These are phyloP conservation scores for Lavandula angustifolia DNA, from an alignment of 257 asterid genomes.

Conservation along the genomic window DNA sequence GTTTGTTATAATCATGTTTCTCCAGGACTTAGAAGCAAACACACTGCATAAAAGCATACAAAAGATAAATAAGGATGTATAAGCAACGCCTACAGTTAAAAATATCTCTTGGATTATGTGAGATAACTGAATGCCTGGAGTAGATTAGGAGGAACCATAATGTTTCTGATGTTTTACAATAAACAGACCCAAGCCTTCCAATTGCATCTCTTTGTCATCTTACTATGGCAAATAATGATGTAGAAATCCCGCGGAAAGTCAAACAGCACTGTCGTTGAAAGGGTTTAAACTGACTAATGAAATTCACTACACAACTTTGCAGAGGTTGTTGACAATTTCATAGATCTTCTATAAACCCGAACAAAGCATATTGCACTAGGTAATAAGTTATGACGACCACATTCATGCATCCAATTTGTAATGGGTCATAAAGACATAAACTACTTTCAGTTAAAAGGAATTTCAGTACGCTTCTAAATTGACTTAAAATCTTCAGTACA, in stretches of 20 bases:
- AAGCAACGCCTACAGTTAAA: neutral
- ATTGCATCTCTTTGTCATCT: neutral
- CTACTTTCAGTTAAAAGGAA: slow-evolving; percentile 5
- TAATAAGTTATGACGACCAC: no score
- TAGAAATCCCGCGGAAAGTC: neutral
- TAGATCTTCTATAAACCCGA: neutral
- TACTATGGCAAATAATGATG: neutral
- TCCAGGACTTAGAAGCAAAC: slow-evolving; percentile 11
- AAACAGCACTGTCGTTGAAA: neutral
- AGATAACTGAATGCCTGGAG: neutral
- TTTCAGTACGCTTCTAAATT: no score
- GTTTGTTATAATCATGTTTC: slow-evolving; percentile 13
- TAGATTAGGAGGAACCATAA: neutral
- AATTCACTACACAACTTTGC: neutral
- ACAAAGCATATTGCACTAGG: neutral
- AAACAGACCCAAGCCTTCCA: slow-evolving; percentile 1
- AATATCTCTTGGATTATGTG: slow-evolving; percentile 4
- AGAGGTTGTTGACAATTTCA: slow-evolving; percentile 7
- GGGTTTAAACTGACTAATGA: slow-evolving; percentile 5
- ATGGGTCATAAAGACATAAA: neutral
- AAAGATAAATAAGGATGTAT: neutral
- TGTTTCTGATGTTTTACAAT: neutral
- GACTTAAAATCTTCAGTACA: no score
- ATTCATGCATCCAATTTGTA: no score
- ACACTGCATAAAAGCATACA: neutral